Percentiles rank a stretch among this genome's conserved stretches.
Conservation (phyloP, 768 basidiomycete genomes). For the Suillus placidus region DNA sequence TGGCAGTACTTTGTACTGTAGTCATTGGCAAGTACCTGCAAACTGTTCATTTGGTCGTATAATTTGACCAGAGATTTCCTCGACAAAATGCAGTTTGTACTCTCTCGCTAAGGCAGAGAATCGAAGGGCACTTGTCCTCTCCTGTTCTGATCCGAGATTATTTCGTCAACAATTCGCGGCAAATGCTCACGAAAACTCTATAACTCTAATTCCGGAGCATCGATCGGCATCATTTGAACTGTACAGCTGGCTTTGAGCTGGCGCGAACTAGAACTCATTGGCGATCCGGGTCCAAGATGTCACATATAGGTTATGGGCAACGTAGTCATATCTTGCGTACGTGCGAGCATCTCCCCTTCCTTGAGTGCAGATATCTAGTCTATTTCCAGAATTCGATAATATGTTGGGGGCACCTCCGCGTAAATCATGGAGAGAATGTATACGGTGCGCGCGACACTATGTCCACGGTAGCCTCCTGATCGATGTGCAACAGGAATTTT, state of each 20-base stretch:
- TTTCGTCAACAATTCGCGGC: background rate
- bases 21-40: background rate
- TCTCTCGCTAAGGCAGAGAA: background rate
- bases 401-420: constrained; percentile 19
- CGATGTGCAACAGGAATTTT: constrained; percentile 39
- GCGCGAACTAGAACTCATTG: background rate
- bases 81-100: background rate
- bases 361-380: background rate
- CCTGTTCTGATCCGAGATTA: background rate
- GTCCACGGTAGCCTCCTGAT: background rate
- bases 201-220: background rate
- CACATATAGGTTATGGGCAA: background rate
- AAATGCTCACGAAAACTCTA: background rate
- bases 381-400: background rate
- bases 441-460: constrained; percentile 30
- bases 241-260: constrained; percentile 6
- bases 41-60: background rate
- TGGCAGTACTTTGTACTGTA: no score
- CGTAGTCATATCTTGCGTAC: background rate
- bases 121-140: background rate
- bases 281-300: background rate
- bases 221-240: background rate
- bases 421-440: constrained; percentile 41
- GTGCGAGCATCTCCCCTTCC: background rate
- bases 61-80: background rate